A percentile compares a stretch with the other conserved stretches of the same genome.
These are phyloP conservation scores for Brassica nigra DNA, from an alignment of 345 rosid species.

Conservation along the genomic window DNA sequence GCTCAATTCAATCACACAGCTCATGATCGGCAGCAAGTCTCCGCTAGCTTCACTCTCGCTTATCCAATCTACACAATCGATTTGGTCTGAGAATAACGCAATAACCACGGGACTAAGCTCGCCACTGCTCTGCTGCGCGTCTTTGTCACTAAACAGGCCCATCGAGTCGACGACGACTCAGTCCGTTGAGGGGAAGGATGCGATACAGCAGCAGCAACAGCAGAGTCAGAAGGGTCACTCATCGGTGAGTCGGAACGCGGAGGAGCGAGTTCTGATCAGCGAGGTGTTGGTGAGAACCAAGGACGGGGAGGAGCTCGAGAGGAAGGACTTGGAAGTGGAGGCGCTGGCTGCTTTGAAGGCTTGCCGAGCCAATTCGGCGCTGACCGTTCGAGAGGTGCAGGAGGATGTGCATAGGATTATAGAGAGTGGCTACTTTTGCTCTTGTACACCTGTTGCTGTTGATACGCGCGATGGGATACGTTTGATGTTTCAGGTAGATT, in stretches of 20 bases:
- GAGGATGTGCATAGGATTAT: slow-evolving; percentile 94
- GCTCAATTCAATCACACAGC: slow-evolving; percentile 37
- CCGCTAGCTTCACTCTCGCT: slow-evolving; percentile 57
- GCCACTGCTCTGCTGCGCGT: slow-evolving; percentile 58
- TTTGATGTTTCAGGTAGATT: slow-evolving; percentile 84
- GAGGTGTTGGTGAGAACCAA: slow-evolving; percentile 91
- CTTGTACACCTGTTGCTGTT: slow-evolving; percentile 89
- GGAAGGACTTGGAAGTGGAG: slow-evolving; percentile 85
- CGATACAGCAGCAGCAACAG: slow-evolving; percentile 45
- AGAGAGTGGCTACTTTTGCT: slow-evolving; percentile 80
- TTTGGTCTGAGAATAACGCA: slow-evolving; percentile 5
- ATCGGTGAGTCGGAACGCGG: slow-evolving; percentile 53
- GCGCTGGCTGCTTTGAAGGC: slow-evolving; percentile 83
- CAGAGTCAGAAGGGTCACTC: slow-evolving; percentile 44
- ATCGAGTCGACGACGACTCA: slow-evolving; percentile 42
- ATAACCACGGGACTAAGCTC: slow-evolving; percentile 12
- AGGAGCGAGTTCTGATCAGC: slow-evolving; percentile 87
- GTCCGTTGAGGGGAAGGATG: slow-evolving; percentile 39
- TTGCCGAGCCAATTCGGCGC: slow-evolving; percentile 82
- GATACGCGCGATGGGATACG: slow-evolving; percentile 92
- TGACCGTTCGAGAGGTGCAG: slow-evolving; percentile 81
- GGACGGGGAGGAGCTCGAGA: slow-evolving; percentile 92
- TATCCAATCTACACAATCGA: slow-evolving; percentile 21
- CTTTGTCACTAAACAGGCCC: slow-evolving; percentile 47
- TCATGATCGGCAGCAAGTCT: slow-evolving; percentile 32